Evolutionary conservation across 495 filamentous ascomycete genomes (phyloP), one percentile per base, ranked within the genome.

Genomic region (Aspergillus homomorphus): DNA sequence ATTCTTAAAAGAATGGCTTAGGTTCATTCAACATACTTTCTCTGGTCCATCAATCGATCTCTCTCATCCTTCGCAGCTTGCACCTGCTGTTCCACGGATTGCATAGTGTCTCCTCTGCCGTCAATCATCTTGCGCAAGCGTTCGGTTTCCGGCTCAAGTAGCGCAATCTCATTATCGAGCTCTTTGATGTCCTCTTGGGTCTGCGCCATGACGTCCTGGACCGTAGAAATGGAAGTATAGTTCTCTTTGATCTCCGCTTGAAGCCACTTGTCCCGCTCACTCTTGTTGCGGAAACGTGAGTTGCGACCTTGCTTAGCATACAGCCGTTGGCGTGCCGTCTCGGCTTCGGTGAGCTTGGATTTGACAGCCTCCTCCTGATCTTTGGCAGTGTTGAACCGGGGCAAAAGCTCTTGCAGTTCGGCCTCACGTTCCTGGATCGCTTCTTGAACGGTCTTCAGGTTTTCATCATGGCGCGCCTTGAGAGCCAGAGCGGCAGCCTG

Each of bases 221-320:
- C 87, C n/a, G 83, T 85, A 3, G 85, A 84, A 26, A 96, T 69
- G 4, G 87, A 87, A 23, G 80, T 77, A 59, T 90, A 88, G 51
- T 89, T 87, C n/a, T 92, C 88, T 45, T 89, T 80, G 62, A 98
- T 87, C 68, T 96, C 87, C 45, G 84, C 82, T 51, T 86, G 84
- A 19, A 99, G 77, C 80, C 82, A 96, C 42, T 83, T 83, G 66
- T 99, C 95, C 2, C 94, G 86, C 64, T 97, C 91, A 3, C 81
- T 83, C 72, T 96, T 96, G 66, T 82, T 93, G 66, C 83, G 88
- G 74, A 96, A 98, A 55, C 89, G 88, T 28, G 87, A 85, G 67
- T 88, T 91, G n/a, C 92, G 86, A 42, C 90, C 89, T 72, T 98
- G 95, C 71, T 99, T 99, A 50, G 89, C 90, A 64, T 96, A 92